A percentile compares a stretch with the other conserved stretches of the same genome.
Conservation (phyloP, 495 filamentous ascomycete genomes). For the Evernia prunastri region DNA sequence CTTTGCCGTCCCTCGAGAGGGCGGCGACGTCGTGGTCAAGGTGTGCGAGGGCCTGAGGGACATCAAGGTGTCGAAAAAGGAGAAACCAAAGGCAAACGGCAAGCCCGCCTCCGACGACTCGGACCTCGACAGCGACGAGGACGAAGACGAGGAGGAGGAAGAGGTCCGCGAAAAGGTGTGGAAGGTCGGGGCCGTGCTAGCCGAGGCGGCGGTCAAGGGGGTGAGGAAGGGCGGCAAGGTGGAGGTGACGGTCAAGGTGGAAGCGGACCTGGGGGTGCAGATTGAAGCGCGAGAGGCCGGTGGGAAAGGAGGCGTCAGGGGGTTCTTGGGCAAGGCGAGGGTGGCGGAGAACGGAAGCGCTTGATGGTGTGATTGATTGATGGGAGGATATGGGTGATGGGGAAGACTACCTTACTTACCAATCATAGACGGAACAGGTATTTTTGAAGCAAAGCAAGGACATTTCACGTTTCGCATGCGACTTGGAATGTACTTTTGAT, state of each 20-base stretch:
- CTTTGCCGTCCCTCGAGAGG: slow-evolving; percentile 63
- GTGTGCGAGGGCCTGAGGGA: slow-evolving; percentile 78
- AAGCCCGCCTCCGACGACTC: slow-evolving; percentile 50
- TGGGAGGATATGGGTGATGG: neutral
- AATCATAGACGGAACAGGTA: no score
- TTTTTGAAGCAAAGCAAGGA: neutral
- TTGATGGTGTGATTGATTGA: slow-evolving; percentile 17
- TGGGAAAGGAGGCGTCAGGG: slow-evolving; percentile 76
- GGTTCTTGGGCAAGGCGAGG: slow-evolving; percentile 49
- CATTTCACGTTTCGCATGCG: neutral
- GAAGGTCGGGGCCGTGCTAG: slow-evolving; percentile 77
- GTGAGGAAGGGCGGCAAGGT: slow-evolving; percentile 86
- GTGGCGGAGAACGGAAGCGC: slow-evolving; percentile 38
- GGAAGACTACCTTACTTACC: no score
- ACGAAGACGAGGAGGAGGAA: slow-evolving; percentile 82
- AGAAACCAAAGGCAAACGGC: slow-evolving; percentile 53
- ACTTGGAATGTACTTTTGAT: neutral
- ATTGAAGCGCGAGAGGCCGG: slow-evolving; percentile 80
- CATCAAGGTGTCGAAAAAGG: slow-evolving; percentile 84
- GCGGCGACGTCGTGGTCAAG: slow-evolving; percentile 79
- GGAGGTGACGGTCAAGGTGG: slow-evolving; percentile 85
- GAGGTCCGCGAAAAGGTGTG: slow-evolving; percentile 87
- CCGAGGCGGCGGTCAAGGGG: slow-evolving; percentile 74
- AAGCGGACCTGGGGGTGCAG: slow-evolving; percentile 65
- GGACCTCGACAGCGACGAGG: slow-evolving; percentile 53